phyloP scores from a whole-genome alignment of 768 basidiomycete species.

The Phanerochaete sordida region DNA sequence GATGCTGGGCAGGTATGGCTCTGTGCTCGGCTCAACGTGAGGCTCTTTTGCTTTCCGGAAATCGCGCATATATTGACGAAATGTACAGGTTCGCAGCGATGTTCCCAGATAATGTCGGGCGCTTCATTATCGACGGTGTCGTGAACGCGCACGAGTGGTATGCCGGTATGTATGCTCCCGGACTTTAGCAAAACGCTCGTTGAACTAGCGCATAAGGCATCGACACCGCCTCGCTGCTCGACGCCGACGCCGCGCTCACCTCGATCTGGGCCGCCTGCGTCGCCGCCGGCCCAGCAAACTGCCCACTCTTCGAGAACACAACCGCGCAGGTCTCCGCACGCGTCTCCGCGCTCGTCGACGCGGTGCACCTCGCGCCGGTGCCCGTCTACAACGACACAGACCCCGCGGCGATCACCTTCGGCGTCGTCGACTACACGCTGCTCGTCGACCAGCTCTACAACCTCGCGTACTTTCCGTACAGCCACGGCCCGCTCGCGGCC shows the following conservation, averaged over 20 bases:
- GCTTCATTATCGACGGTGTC: constrained; percentile 27
- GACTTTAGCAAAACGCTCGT: too few relatives aligned
- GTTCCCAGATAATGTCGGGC: constrained; percentile 28
- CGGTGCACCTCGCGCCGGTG: neutral
- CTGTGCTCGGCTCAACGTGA: constrained; percentile 27
- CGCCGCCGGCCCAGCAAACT: constrained; percentile 21
- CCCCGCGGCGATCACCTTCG: neutral
- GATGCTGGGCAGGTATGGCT: constrained; percentile 22
- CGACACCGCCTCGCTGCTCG: constrained; percentile 7
- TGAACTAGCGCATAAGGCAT: neutral
- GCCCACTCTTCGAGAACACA: constrained; percentile 22
- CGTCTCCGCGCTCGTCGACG: constrained; percentile 1
- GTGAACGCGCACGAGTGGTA: constrained; percentile 19
- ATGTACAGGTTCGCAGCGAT: constrained; percentile 13
- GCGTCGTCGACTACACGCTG: constrained; percentile 6
- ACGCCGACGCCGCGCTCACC: constrained; percentile 14
- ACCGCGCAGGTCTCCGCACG: constrained; percentile 15
- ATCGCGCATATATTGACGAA: neutral
- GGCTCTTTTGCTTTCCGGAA: constrained; percentile 26
- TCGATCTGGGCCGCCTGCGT: constrained; percentile 18
- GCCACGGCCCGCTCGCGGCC: neutral
- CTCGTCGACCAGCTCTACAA: constrained; percentile 3
- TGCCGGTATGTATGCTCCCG: too few relatives aligned
- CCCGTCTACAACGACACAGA: neutral
- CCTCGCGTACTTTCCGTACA: neutral